phyloP scores from a whole-genome alignment of 2,329 filamentous ascomycete genomes.

The Aspergillus pseudoviridinutans region DNA sequence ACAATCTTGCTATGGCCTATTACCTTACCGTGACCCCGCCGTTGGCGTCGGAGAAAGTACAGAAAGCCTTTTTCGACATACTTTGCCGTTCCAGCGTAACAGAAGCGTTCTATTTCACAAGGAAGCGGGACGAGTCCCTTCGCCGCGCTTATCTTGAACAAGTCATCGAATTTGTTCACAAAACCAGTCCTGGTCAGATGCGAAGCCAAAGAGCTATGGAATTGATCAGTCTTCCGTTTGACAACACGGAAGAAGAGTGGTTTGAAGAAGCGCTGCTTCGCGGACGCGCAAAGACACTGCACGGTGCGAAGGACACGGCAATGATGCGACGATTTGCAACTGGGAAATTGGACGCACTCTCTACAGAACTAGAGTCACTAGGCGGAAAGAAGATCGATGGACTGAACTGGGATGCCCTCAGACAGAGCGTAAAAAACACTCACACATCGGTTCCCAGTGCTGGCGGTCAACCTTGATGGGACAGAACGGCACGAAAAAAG shows the following conservation, averaged over 20 bases:
- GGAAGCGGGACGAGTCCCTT: conserved; percentile 58
- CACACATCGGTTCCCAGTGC: conserved; percentile 15
- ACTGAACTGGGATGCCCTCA: conserved; percentile 50
- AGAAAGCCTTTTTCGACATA: conserved; percentile 65
- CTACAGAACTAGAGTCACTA: conserved; percentile 32
- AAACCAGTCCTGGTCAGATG: conserved; percentile 32
- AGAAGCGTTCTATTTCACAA: conserved; percentile 70
- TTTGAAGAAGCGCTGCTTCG: conserved; percentile 64
- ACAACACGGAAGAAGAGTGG: conserved; percentile 66
- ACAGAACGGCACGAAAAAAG: not conserved
- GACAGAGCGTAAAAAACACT: conserved; percentile 29
- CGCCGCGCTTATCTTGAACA: conserved; percentile 64
- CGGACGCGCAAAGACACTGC: conserved; percentile 62
- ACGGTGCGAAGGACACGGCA: conserved; percentile 67
- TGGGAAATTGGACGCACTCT: conserved; percentile 46
- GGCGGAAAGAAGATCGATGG: conserved; percentile 47
- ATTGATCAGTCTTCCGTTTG: conserved; percentile 70
- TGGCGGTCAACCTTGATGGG: conserved; percentile 6
- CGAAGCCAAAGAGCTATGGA: conserved; percentile 60
- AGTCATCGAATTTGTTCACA: conserved; percentile 58
- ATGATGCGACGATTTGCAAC: conserved; percentile 69
- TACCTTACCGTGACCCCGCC: conserved; percentile 72
- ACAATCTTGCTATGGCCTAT: conserved; percentile 68
- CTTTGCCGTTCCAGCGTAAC: conserved; percentile 64
- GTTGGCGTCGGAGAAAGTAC: conserved; percentile 59